Conservation (phyloP, 2,329 filamentous ascomycete species). For the Dactylellina drechsleri region DNA sequence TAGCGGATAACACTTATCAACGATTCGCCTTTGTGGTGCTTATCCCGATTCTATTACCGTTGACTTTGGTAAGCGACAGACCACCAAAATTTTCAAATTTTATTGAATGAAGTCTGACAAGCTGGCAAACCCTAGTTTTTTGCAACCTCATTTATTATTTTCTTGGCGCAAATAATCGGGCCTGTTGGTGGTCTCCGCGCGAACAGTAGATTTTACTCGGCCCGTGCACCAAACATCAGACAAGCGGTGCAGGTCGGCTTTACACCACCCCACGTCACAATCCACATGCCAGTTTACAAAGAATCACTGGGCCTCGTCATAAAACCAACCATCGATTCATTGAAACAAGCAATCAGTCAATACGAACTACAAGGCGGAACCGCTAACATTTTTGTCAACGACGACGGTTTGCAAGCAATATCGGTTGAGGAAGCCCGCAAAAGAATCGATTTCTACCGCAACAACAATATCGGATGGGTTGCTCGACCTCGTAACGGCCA, state of each 20-base stretch:
- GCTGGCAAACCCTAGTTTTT: conserved; percentile 26
- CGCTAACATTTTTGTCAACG: conserved; percentile 75
- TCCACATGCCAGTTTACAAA: conserved; percentile 67
- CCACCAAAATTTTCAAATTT: not conserved
- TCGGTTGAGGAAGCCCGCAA: conserved; percentile 61
- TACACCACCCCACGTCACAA: conserved; percentile 63
- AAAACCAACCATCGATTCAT: conserved; percentile 67
- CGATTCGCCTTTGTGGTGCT: conserved; percentile 21
- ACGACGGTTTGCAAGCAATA: conserved; percentile 74
- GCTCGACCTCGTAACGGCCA: conserved; percentile 65
- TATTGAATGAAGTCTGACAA: not conserved
- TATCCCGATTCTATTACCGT: conserved; percentile 35
- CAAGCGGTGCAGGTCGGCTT: conserved; percentile 58
- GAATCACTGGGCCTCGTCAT: conserved; percentile 66
- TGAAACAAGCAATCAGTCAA: conserved; percentile 70
- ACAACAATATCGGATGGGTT: conserved; percentile 51
- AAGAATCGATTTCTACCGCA: conserved; percentile 43
- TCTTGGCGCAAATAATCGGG: conserved; percentile 64
- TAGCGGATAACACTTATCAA: conserved; percentile 32
- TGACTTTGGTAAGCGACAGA: conserved; percentile 32
- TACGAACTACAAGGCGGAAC: conserved; percentile 73
- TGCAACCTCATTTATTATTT: conserved; percentile 38
- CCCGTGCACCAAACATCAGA: conserved; percentile 61
- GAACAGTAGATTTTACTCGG: conserved; percentile 65
- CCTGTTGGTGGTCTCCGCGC: conserved; percentile 64